Base-by-base conservation (phyloP, 2,329 filamentous ascomycete genomes). In the Diatrype stigma region DNA sequence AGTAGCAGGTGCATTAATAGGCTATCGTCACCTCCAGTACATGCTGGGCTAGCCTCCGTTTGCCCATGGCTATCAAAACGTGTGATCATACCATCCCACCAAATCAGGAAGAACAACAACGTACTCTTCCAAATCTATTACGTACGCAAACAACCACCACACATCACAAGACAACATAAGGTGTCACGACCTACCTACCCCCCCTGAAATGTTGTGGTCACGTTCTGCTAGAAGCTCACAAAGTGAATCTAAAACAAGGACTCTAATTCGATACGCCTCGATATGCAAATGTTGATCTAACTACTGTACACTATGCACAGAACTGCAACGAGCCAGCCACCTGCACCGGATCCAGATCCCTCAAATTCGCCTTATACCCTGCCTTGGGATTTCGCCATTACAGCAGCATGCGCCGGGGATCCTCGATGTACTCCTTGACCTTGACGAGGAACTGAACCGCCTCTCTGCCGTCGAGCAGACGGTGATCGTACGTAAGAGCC, bases 371-470 rank as follows among this genome's bases (percentile, higher is more conserved):
- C 26, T 10, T 5, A 30, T 30, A 30, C 26, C 5, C 26, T 30
- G 6, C 6, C 10, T 30, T 30, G 6, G 26, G n/a, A n/a, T n/a
- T n/a, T n/a, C n/a, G n/a, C 58, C 54, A 32, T 50, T 74, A 80
- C 57, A 96, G 73, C 11, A 96, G 81, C 93, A 97, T 96, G 65
- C 89, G 87, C 59, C 90, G 79, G 37, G 93, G 93, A 67, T 97
- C 94, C 77, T 97, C 93, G 61, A 97, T 96, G 69, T 89, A 96
- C 71, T 96, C 90, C 84, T 97, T 97, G 65, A 99, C 79, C 82
- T 96, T 96, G 55, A 97, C 87, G 61, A 97, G 78, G 80, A 97
- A 97, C 56, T 93, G 94, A 38, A 96, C 91, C 45, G 93, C 94
- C 76, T 97, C 93, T 68, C 93, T 85, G 47, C 94, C 94, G 70